A percentile compares a stretch with the other conserved stretches of the same genome.
Conservation (phyloP, 306 rosid genomes). For the Casuarina cunninghamiana region DNA sequence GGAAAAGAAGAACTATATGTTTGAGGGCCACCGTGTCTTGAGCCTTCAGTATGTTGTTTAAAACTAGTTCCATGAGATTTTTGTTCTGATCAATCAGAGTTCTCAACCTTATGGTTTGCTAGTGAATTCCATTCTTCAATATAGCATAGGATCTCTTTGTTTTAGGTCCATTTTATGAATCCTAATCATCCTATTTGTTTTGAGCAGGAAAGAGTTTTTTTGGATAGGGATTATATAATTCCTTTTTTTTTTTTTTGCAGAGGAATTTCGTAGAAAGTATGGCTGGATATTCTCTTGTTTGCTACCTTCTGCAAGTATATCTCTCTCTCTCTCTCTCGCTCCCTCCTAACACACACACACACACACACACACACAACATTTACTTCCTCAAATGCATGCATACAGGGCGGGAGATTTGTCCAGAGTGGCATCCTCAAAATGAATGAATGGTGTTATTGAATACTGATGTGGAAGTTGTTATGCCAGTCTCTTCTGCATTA, state of each 20-base stretch:
- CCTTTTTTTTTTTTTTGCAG: slow-evolving; percentile 39
- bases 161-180: too few species aligned
- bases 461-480: not conserved
- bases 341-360: not conserved
- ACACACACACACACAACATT: not conserved
- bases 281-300: slow-evolving; percentile 99
- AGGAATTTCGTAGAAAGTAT: slow-evolving; percentile 98
- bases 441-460: not conserved
- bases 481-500: slow-evolving; percentile 1
- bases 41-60: not conserved
- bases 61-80: not conserved
- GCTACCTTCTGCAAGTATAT: slow-evolving; percentile 93
- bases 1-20: not conserved
- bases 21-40: not conserved
- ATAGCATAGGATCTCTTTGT: not conserved
- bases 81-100: not conserved
- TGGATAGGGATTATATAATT: slow-evolving; percentile 21
- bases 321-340: not conserved
- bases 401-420: not conserved
- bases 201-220: slow-evolving; percentile 22
- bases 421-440: not conserved
- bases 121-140: too few species aligned
- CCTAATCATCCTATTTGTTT: not conserved
- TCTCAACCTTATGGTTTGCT: too few species aligned
- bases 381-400: too few species aligned